Base-by-base conservation (phyloP, 179 eudicot species). In the Drosera spatulata region DNA sequence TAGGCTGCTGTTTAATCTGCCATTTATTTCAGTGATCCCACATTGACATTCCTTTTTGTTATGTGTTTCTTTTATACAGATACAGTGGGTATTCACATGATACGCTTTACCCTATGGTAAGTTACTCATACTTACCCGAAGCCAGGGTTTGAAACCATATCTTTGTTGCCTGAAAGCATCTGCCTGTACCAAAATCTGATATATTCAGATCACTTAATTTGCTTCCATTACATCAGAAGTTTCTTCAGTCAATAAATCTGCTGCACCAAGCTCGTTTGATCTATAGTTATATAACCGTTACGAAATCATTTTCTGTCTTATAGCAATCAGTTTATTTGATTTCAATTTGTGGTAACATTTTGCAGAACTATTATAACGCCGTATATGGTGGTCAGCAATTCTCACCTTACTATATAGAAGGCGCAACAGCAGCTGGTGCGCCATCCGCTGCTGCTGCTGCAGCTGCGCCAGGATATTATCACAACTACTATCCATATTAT, bases 61-160 rank as follows among this genome's bases (percentile, higher is more conserved):
- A 12, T 43, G 3, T 39, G 7, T 44, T 9, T 37, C n/a, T 39
- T 61, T 15, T 12, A 44, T 68, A 63, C 82, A 81, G 85, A 63
- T 81, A 73, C 60, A 64, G 73, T 54, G 83, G 85, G 37, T 81
- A 75, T 69, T 66, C 85, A 61, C 85, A 75, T 68, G 85, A 81
- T 47, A 63, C 71, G 53, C 66, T 76, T 76, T 78, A 81, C 75
- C 83, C 64, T 6, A 63, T 74, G 79, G 85, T 81, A 63, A 73
- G 77, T 78, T 22, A 49, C 22, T 56, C 43, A 38, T 41, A 56
- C 53, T 40, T 37, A 6, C 39, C n/a, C n/a, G n/a, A n/a, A 0
- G 33, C 33, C 33, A 22, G 33, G 33, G 33, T 22, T 22, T 22
- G 33, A 22, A 22, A 22, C 33, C 33, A 22, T 22, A 22, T 22